Percentiles rank a stretch among this genome's conserved stretches.
phyloP scores from a whole-genome alignment of 176 grass and related monocot genomes.

The Pontederia paniculata region DNA sequence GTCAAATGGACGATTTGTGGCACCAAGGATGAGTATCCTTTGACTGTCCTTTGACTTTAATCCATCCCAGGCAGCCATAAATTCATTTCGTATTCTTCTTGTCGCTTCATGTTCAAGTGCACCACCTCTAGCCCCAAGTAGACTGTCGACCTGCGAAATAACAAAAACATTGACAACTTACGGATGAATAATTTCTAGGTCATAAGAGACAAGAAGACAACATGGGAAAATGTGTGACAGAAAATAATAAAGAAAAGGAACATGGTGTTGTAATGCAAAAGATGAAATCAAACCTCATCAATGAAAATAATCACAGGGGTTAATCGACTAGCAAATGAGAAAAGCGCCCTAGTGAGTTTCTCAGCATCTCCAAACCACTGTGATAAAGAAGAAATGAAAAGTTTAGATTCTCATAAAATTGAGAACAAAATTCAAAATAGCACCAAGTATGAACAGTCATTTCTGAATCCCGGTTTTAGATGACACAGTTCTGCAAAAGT shows the following conservation, averaged over 20 bases:
- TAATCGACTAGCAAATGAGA: constrained; percentile 80
- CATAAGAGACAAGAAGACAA: background rate
- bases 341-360: constrained; percentile 94
- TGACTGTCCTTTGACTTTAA: constrained; percentile 87
- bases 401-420: background rate
- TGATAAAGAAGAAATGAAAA: constrained; percentile 25
- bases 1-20: constrained; percentile 94
- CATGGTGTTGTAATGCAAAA: constrained; percentile 12
- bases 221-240: constrained; percentile 2
- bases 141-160: constrained; percentile 71
- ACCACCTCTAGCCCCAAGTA: constrained; percentile 91
- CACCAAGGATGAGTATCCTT: constrained; percentile 86
- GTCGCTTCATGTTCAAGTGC: constrained; percentile 97
- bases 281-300: constrained; percentile 52
- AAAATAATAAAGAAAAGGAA: background rate
- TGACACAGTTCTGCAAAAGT: too few relatives aligned
- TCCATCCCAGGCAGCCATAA: constrained; percentile 98
- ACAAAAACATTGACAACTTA: constrained; percentile 10
- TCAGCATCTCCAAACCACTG: constrained; percentile 99
- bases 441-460: background rate
- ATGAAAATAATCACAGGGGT: constrained; percentile 96
- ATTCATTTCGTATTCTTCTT: constrained; percentile 89
- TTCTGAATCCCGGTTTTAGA: too few relatives aligned
- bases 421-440: background rate
- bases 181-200: background rate